Conservation (phyloP, 805 yeast species). For the Kodamaea kakaduensis region DNA sequence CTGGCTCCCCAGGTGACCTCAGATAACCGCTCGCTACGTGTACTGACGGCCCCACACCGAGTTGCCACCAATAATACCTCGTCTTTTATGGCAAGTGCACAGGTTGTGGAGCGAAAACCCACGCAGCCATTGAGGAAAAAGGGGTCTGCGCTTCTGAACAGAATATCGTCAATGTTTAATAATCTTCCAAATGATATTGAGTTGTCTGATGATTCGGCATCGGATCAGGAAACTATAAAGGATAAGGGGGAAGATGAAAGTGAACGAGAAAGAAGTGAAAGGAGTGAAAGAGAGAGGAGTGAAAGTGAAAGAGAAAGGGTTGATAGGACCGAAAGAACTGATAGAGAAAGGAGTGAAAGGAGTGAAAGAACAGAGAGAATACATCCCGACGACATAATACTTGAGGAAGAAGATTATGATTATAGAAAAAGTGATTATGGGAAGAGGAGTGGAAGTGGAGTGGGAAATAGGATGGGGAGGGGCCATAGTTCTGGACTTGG, state of each 20-base stretch:
- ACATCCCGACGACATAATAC: too few species aligned
- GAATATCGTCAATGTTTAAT: conserved; percentile 38
- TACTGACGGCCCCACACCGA: conserved; percentile 20
- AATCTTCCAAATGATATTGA: conserved; percentile 47
- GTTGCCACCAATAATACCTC: conserved; percentile 19
- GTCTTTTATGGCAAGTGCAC: conserved; percentile 30
- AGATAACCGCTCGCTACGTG: conserved; percentile 30
- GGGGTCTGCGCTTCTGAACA: conserved; percentile 15
- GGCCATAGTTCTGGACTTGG: too few species aligned
- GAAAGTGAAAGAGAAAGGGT: background rate
- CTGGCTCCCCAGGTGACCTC: conserved; percentile 31
- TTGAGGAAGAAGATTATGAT: too few species aligned
- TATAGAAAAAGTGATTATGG: too few species aligned
- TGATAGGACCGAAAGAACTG: too few species aligned
- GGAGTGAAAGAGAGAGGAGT: background rate
- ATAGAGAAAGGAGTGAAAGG: too few species aligned
- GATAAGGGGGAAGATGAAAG: background rate
- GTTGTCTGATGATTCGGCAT: conserved; percentile 43
- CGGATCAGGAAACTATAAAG: conserved; percentile 35
- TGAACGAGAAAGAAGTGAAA: background rate
- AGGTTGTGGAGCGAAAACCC: background rate
- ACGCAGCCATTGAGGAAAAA: conserved; percentile 5
- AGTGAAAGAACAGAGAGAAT: too few species aligned
- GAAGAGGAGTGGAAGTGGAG: too few species aligned
- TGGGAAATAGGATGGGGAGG: too few species aligned